Base-by-base conservation (phyloP, 257 asterid genomes). In the Paraleonurus japonicus region DNA sequence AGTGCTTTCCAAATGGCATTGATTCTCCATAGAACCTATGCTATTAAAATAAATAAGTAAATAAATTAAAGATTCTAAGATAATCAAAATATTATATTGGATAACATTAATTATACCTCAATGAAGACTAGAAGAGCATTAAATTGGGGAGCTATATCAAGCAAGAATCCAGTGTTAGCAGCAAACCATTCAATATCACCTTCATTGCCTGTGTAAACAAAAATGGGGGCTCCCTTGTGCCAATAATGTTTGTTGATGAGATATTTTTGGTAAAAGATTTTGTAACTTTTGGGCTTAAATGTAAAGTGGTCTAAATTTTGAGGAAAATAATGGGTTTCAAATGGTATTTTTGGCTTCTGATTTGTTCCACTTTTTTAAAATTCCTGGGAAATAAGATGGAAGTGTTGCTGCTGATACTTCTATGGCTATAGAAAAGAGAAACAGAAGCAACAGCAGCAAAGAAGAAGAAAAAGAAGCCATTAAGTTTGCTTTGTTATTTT, bases 151-250 rank as follows among this genome's bases (percentile, higher is more conserved):
- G 95, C 95, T 76, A 87, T 86, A 62, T 90, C 90, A 78, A 83
- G 84, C 89, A 87, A 13, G 83, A 88, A 90, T n/a, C 95, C 92
- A 64, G 96, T 79, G 35, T 89, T 89, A 23, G 83, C 81, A 69
- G 96, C 95, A 77, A 87, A 89, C 96, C 92, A 89, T 39, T 86
- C 95, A 77, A 89, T 87, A 16, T 87, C 89, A 28, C 95, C 95
- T 88, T 90, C 96, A 72, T 90, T 90, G 8, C 95, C 95, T 6
- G 96, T 85, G 81, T 86, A 90, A 4, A 90, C 95, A 82, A 90
- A 88, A 0, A 90, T 83, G 15, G 95, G 91, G 41, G 63, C 86
- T 66, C 92, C 92, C 51, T 78, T 83, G 4, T 75, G 51, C 96
- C 96, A 90, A 65, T 73, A 76, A 35, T 83, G 57, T 39, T 76